Evolutionary conservation across 2,329 filamentous ascomycete species (phyloP), one percentile per base, ranked within the genome.

Genomic region (Aphanoascus verrucosus): DNA sequence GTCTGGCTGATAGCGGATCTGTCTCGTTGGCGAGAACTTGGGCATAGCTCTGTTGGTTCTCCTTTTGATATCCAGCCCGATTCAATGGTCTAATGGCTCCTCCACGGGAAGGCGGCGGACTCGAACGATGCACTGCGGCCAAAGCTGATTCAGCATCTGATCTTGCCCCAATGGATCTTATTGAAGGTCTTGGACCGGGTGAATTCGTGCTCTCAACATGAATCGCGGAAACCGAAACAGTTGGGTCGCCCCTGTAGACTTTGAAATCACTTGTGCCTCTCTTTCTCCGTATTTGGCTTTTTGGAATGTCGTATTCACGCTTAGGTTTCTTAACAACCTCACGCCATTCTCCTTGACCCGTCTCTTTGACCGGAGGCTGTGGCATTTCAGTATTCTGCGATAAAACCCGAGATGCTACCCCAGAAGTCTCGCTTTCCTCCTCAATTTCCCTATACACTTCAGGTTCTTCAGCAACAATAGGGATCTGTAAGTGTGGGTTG

Each of bases 91-190:
- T 38, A 28, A 54, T 43, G 7, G 12, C 50, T 44, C 35, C 44
- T 55, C 61, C 56, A 56, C 53, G 60, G 17, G 61, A 55, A 32
- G 63, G 59, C 2, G 66, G 61, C n/a, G 66, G 64, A 50, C 65
- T 72, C 5, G 61, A 61, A 34, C 64, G 62, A 42, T 71, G 69
- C 14, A 73, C 65, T 1, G 69, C 64, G 5, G 67, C 61, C 5
- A 74, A 59, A 12, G 67, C 65, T 53, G 64, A 64, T 31, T 69
- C 66, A 3, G 72, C 72, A 28, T 66, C 65, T 2, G 71, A 72
- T 28, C 56, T 55, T 40, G 53, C 58, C 23, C 64, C 63, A 20
- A 52, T 51, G 52, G 63, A 54, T 52, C 61, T 32, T 56, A 15
- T 49, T 53, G 41, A 56, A 59, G 32, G 55, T 58, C 41, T 58